Evolutionary conservation across 2,329 filamentous ascomycete genomes (phyloP).

Genomic region (Colletotrichum cordylinicola): DNA sequence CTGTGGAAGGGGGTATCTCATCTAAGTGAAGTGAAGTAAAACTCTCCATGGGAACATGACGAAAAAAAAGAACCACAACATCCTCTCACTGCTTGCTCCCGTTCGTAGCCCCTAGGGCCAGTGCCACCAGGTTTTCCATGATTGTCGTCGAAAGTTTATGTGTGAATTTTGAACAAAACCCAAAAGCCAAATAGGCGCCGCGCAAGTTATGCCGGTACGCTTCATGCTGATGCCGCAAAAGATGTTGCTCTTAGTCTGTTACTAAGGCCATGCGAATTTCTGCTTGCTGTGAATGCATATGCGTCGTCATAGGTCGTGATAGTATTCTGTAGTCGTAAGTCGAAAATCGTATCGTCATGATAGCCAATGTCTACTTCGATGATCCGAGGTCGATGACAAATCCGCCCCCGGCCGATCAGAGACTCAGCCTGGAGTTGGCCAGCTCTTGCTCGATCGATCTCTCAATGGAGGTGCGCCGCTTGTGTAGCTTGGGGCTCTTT

Average conservation of each 20-base stretch:
- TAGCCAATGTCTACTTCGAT: neutral
- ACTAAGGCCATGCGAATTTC: neutral
- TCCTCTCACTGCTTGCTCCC: neutral
- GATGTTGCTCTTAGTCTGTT: neutral
- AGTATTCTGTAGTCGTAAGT: slow-evolving; percentile 3
- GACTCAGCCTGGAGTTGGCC: slow-evolving; percentile 34
- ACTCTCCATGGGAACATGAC: neutral
- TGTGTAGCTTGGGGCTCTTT: slow-evolving; percentile 64
- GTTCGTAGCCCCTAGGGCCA: neutral
- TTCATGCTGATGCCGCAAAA: neutral
- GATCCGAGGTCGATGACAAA: neutral
- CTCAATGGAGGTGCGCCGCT: slow-evolving; percentile 68
- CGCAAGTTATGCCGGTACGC: neutral
- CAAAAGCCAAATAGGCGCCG: neutral
- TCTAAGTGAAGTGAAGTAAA: slow-evolving; percentile 36
- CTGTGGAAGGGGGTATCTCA: slow-evolving; percentile 44
- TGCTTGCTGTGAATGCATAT: neutral
- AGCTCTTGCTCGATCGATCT: slow-evolving; percentile 48
- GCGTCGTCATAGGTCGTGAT: neutral
- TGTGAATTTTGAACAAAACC: neutral
- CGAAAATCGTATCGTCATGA: neutral
- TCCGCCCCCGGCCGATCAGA: slow-evolving; percentile 27
- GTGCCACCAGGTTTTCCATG: neutral
- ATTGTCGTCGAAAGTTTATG: neutral
- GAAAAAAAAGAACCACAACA: neutral